A percentile compares a stretch with the other conserved stretches of the same genome.
Conservation (phyloP, 768 basidiomycete species). For the Cyclocybe cylindracea region DNA sequence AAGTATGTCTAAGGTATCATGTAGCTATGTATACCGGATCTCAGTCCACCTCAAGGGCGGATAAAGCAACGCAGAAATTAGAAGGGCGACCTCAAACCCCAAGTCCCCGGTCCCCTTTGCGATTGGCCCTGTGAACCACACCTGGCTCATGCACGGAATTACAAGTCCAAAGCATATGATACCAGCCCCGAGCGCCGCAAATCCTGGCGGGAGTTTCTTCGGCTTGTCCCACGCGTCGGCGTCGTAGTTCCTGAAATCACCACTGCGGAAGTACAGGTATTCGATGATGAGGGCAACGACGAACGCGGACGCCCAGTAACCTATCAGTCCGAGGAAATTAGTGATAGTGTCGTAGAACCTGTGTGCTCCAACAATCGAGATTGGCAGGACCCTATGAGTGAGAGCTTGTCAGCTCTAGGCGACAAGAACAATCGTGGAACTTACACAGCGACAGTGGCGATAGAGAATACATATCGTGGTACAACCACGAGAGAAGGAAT, state of each 20-base stretch:
- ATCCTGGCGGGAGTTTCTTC: conserved; percentile 60
- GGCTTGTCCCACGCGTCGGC: conserved; percentile 58
- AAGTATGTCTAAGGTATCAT: too few relatives aligned
- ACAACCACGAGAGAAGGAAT: conserved; percentile 58
- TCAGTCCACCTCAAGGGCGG: conserved; percentile 56
- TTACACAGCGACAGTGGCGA: conserved; percentile 72
- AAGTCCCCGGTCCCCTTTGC: conserved; percentile 73
- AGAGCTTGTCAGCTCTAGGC: neutral
- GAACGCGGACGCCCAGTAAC: conserved; percentile 67
- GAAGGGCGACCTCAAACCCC: conserved; percentile 79
- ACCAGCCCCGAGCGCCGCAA: conserved; percentile 62
- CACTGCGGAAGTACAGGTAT: conserved; percentile 64
- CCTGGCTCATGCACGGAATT: conserved; percentile 73
- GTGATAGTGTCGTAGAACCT: conserved; percentile 68
- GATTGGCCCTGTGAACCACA: conserved; percentile 79
- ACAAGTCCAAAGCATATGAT: conserved; percentile 57
- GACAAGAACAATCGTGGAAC: conserved; percentile 21
- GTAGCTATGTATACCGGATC: conserved; percentile 20
- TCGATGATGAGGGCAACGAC: conserved; percentile 64
- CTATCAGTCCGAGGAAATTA: conserved; percentile 76
- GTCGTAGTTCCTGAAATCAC: conserved; percentile 53
- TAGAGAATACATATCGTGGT: conserved; percentile 77
- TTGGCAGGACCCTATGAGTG: conserved; percentile 57
- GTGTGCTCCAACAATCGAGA: conserved; percentile 75
- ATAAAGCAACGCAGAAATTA: conserved; percentile 56